Evolutionary conservation across 176 grass and related monocot species (phyloP), one percentile per base, ranked within the genome.

Genomic region (Bonia amplexicaulis): DNA sequence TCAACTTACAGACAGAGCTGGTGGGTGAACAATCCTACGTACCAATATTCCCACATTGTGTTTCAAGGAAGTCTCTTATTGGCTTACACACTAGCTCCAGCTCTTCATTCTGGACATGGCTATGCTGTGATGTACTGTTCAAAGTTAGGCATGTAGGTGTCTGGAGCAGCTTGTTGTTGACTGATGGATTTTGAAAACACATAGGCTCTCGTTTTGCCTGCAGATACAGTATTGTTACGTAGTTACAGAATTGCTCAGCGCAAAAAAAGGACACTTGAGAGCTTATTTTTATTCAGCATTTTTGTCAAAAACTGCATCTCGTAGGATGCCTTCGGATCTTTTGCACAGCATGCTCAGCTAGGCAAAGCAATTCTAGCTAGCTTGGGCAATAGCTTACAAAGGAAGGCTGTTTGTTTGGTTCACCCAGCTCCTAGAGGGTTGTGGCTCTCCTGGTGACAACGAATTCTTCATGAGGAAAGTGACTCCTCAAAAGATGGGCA

Each of bases 151-250:
- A 82, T 20, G 71, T 82, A 75, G 93, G 89, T 85, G 83, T 89
- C 76, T 7, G 55, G 52, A 93, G 85, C 61, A 98, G 71, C 67
- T 85, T 92, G 69, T 76, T 90, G 69, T 95, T 80, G 63, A 69
- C 48, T 1, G 78, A 92, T 76, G 85, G 63, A 74, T 93, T 90
- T 69, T 82, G 76, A 87, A 98, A 98, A 67, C 45, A 74, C 66
- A 92, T 29, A 77, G 96, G 88, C 78, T 92, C 76, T 75, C 69
- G 87, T 85, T 98, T n/a, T 1, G 93, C 93, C 96, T 98, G 82
- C 54, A 84, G 71, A 80, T 44, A 73, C 60, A 81, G 66, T 49
- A 78, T 20, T 54, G 40, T 59, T 20, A 84, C 48, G 71, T 33
- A 42, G 58, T 66, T 66, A 57, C 23, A 72, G 27, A 83, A 59